A percentile compares a stretch with the other conserved stretches of the same genome.
phyloP scores from a whole-genome alignment of 2,329 filamentous ascomycete genomes.

The Diaporthe vaccinii region DNA sequence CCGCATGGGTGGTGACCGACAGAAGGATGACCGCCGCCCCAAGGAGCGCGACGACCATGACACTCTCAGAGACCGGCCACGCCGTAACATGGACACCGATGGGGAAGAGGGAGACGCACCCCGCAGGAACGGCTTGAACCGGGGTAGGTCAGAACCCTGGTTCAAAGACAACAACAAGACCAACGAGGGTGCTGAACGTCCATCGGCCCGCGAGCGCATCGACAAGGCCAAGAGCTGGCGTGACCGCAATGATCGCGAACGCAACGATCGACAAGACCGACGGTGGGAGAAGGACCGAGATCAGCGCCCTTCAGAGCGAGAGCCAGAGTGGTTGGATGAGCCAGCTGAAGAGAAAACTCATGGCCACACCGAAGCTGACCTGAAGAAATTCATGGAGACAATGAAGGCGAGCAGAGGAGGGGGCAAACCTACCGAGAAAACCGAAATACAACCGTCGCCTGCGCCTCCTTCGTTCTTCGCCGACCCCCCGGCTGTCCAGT shows the following conservation, averaged over 20 bases:
- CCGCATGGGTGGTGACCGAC: conserved; percentile 68
- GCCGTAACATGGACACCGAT: conserved; percentile 65
- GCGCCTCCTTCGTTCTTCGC: conserved; percentile 44
- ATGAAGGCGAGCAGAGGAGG: conserved; percentile 78
- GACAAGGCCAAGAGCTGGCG: conserved; percentile 74
- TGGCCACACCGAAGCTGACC: conserved; percentile 87
- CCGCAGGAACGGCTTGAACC: conserved; percentile 74
- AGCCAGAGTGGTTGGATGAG: conserved; percentile 92
- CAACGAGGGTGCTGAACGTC: conserved; percentile 52
- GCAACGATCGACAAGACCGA: conserved; percentile 60
- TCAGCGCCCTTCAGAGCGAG: conserved; percentile 74
- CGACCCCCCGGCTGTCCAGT: conserved; percentile 61
- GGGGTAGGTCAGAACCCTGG: conserved; percentile 82
- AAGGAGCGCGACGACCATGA: conserved; percentile 72
- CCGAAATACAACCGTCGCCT: conserved; percentile 41
- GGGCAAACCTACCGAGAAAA: conserved; percentile 54
- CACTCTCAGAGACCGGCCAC: conserved; percentile 60
- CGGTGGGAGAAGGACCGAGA: conserved; percentile 69
- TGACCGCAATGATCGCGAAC: conserved; percentile 60
- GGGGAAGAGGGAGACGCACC: conserved; percentile 66
- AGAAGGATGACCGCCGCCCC: conserved; percentile 58
- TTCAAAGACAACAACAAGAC: conserved; percentile 65
- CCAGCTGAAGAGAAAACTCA: conserved; percentile 77
- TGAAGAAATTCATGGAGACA: conserved; percentile 92
- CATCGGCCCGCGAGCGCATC: conserved; percentile 65